Evolutionary conservation across 495 filamentous ascomycete species (phyloP), one percentile per base, ranked within the genome.

Genomic region (Penicillium macrosclerotiorum): DNA sequence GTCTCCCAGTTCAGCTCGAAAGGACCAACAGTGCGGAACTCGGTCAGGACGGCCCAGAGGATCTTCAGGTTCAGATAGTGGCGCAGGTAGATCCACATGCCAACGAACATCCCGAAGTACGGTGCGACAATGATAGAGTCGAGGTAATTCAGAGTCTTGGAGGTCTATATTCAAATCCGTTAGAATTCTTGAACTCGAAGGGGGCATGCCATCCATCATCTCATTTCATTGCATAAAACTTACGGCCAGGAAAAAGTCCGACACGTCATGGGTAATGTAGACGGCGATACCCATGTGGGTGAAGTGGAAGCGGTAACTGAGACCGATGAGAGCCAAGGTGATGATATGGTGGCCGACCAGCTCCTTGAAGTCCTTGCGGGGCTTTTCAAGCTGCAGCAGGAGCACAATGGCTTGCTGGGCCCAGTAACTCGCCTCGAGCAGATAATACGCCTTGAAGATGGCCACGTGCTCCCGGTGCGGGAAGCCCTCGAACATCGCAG

Each of bases 221-320:
- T n/a, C n/a, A 14, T 19, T 5, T 20, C 11, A 20, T 24, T 9
- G 35, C 9, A 6, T 6, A 1, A 20, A 11, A 17, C 88, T 67
- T 82, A 93, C 89, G 16, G 94, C 94, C 12, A 98, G 76, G 81
- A 98, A 98, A 68, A 97, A 96, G 60, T 98, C 93, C 41, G 82
- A 88, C 50, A 97, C 87, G 54, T 98, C 93, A 59, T 95, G 90
- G 16, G 93, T 97, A 49, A 96, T 90, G 64, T 95, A 98, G 6
- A 98, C 92, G 22, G 89, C 91, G 29, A 98, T 61, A n/a, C 93
- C 93, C 72, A 98, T 94, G 65, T 94, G 91, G 7, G 93, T 93
- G 67, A 98, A 98, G 67, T 98, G 94, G 75, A 95, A 98, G 23
- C 91, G 85, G 66, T 98, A 98, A 72, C 88, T 94, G 61, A 90